phyloP scores from a whole-genome alignment of 2,329 filamentous ascomycete genomes.

The Fusarium coffeatum region DNA sequence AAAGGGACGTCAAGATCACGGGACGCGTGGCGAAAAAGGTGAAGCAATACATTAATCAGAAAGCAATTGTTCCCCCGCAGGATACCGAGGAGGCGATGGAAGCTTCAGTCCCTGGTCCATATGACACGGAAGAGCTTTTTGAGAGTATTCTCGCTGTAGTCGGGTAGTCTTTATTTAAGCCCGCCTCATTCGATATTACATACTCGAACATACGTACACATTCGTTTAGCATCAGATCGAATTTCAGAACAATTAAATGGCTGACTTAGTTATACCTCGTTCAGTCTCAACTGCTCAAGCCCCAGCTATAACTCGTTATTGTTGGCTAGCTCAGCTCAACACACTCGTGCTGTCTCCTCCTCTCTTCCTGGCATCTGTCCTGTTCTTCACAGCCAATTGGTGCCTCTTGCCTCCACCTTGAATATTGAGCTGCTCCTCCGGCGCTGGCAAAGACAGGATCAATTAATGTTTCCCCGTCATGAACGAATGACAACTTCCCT shows the following conservation, averaged over 20 bases:
- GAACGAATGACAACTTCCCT: no score
- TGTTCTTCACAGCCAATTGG: neutral
- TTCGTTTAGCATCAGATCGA: no score
- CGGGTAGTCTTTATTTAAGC: no score
- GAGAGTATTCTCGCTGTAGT: neutral
- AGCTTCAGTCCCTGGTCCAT: neutral
- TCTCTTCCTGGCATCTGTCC: neutral
- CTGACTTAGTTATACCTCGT: no score
- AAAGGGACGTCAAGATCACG: conserved; percentile 43
- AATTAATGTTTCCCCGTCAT: neutral
- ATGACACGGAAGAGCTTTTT: neutral
- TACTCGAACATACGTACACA: no score
- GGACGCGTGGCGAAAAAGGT: conserved; percentile 49
- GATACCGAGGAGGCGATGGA: neutral
- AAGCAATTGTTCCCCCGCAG: conserved; percentile 9
- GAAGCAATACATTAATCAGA: conserved; percentile 51
- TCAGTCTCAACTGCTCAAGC: no score
- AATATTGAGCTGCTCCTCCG: conserved; percentile 1
- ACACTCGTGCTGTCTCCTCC: neutral
- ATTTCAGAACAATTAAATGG: no score
- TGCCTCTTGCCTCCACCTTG: conserved; percentile 5
- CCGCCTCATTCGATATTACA: no score
- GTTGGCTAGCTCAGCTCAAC: neutral
- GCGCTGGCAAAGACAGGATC: neutral
- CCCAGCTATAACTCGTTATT: no score